phyloP scores from a whole-genome alignment of 2,329 filamentous ascomycete genomes.

The Biscogniauxia sp. region DNA sequence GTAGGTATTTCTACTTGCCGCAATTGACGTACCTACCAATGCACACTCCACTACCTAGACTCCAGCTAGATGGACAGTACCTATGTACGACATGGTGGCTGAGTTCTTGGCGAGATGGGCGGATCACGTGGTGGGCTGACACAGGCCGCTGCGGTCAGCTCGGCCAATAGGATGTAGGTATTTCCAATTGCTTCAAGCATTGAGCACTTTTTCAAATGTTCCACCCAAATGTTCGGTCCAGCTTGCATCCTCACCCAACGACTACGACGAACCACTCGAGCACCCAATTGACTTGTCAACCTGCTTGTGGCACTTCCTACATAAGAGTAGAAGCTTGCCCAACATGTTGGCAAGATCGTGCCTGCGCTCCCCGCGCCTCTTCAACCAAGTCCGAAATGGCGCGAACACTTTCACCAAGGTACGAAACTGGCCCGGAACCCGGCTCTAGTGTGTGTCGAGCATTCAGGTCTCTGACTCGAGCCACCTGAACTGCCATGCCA shows the following conservation, averaged over 20 bases:
- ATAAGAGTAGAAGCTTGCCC: slow-evolving; percentile 46
- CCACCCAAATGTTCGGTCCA: slow-evolving; percentile 20
- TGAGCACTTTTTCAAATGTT: slow-evolving; percentile 32
- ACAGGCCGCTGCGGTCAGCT: slow-evolving; percentile 11
- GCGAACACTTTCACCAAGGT: slow-evolving; percentile 73
- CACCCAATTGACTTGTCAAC: slow-evolving; percentile 26
- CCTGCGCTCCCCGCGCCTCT: slow-evolving; percentile 83
- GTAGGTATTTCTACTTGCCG: no score
- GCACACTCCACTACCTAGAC: no score
- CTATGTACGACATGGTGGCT: no score
- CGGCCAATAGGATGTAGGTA: slow-evolving; percentile 27
- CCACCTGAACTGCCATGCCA: background rate
- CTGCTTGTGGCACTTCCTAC: slow-evolving; percentile 30
- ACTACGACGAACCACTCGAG: slow-evolving; percentile 12
- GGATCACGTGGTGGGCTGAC: slow-evolving; percentile 12
- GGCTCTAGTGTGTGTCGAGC: slow-evolving; percentile 33
- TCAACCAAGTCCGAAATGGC: slow-evolving; percentile 74
- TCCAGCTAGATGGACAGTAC: no score
- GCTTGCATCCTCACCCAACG: slow-evolving; percentile 24
- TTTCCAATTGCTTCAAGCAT: slow-evolving; percentile 33
- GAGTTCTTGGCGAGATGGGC: background rate
- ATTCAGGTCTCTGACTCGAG: slow-evolving; percentile 22
- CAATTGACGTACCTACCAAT: no score
- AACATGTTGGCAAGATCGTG: slow-evolving; percentile 92
- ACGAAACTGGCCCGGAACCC: slow-evolving; percentile 39